A percentile compares a stretch with the other conserved stretches of the same genome.
phyloP scores from a whole-genome alignment of 768 basidiomycete genomes.

The Serendipita indica region DNA sequence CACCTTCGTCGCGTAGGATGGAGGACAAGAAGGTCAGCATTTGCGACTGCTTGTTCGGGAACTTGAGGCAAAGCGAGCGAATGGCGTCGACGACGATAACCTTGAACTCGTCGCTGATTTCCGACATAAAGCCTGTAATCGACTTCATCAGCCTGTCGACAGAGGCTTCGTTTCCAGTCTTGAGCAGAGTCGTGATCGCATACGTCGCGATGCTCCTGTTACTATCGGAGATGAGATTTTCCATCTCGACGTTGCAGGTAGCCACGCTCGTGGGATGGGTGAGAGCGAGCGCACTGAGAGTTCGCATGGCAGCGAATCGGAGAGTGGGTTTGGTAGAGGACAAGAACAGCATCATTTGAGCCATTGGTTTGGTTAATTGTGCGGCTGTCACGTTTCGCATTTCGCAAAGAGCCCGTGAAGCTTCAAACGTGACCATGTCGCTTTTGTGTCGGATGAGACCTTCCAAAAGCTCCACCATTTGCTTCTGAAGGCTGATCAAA shows the following conservation, averaged over 20 bases:
- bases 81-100: conserved; percentile 99
- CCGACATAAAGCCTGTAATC: conserved; percentile 96
- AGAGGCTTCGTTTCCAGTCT: conserved; percentile 98
- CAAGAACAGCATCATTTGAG: conserved; percentile 87
- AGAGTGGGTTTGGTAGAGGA: conserved; percentile 89
- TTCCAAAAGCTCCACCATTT: conserved; percentile 87
- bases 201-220: conserved; percentile 97
- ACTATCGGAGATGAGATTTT: conserved; percentile 86
- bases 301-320: conserved; percentile 95
- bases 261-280: conserved; percentile 77
- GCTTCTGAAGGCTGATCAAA: conserved; percentile 58
- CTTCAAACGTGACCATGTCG: conserved; percentile 99
- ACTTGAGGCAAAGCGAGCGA: conserved; percentile 95
- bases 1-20: conserved; percentile 93
- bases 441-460: conserved; percentile 96
- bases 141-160: conserved; percentile 99
- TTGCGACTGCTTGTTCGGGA: conserved; percentile 88
- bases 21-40: conserved; percentile 97
- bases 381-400: conserved; percentile 68
- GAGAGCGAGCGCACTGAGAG: conserved; percentile 76
- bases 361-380: conserved; percentile 76
- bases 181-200: conserved; percentile 89
- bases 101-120: conserved; percentile 99
- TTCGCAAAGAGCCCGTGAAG: conserved; percentile 93
- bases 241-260: conserved; percentile 89